Base-by-base conservation (phyloP, 179 eudicot species). In the Silene vulgaris region DNA sequence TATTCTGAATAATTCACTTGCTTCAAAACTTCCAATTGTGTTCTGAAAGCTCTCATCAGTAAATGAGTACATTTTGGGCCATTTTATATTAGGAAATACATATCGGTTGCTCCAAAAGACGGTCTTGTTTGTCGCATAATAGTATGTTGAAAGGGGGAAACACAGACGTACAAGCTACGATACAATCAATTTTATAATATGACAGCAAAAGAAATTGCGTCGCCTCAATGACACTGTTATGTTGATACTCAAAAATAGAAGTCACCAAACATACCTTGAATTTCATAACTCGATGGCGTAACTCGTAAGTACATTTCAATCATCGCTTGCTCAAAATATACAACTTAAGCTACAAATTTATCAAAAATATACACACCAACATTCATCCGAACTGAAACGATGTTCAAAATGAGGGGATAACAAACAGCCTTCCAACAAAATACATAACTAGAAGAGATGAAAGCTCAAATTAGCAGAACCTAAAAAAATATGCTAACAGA, bases 401-500 rank as follows among this genome's bases (percentile, higher is more conserved):
- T 0, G 59, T 14, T 52, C 48, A 40, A 40, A 40, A 40, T 40
- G 48, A 40, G 48, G 48, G 48, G 48, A 40, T 40, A 40, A 40
- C 12, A 65, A 62, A 66, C 50, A 35, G 9, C 37, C 71, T 66
- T n/a, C 71, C 48, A 66, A 66, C 50, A n/a, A 7, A 40, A 7
- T 29, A 28, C 69, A 65, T 30, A 30, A 13, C 12, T 35, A 66
- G 23, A n/a, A 66, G 50, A 9, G 6, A 30, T 65, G 12, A 8
- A 8, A 37, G 26, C 72, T 37, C 56, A 7, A 12, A 8, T 65
- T 35, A 65, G 73, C 63, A 37, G 32, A 23, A 40, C 59, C 59
- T 16, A 52, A 52, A 52, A 52, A 52, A 4, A 17, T 52, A 52
- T 14, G 59, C n/a, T 52, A 52, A 0, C 59, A 29, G 68, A 64